phyloP scores from a whole-genome alignment of 176 grass and related monocot species.

The Areca catechu region DNA sequence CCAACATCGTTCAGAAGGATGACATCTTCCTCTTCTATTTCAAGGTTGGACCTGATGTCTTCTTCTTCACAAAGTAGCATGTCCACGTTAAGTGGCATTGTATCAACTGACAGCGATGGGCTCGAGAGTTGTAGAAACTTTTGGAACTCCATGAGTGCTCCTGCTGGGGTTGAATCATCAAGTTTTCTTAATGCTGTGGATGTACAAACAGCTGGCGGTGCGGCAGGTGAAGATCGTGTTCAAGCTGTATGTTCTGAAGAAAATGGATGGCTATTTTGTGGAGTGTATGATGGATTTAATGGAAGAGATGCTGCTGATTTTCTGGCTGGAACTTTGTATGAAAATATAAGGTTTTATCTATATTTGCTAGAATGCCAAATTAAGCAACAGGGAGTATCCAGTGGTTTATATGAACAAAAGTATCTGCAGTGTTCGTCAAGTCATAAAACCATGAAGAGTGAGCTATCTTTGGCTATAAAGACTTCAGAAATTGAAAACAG shows the following conservation, averaged over 20 bases:
- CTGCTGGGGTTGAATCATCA: constrained; percentile 40
- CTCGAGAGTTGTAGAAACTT: constrained; percentile 52
- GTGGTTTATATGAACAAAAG: constrained; percentile 13
- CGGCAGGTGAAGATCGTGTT: constrained; percentile 97
- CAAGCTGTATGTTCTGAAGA: constrained; percentile 98
- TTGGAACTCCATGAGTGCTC: constrained; percentile 51
- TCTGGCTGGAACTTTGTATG: constrained; percentile 85
- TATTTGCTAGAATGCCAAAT: constrained; percentile 66
- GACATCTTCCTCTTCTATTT: constrained; percentile 75
- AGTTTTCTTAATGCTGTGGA: constrained; percentile 79
- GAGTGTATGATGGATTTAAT: constrained; percentile 98
- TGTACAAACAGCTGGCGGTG: constrained; percentile 85
- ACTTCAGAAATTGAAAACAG: constrained; percentile 47
- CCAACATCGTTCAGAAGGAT: constrained; percentile 91
- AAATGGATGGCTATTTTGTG: constrained; percentile 96
- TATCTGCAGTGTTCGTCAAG: not conserved
- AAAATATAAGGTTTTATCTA: constrained; percentile 79
- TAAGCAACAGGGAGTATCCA: constrained; percentile 38
- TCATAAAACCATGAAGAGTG: constrained; percentile 34
- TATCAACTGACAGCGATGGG: constrained; percentile 33
- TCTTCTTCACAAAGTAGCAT: constrained; percentile 13
- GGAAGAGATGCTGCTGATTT: constrained; percentile 97
- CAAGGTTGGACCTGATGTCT: constrained; percentile 58
- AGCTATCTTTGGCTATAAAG: constrained; percentile 58
- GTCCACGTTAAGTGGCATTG: constrained; percentile 29